Percentiles rank a stretch among this genome's conserved stretches.
Conservation (phyloP, 2,329 filamentous ascomycete genomes). For the Orbilia javanica region DNA sequence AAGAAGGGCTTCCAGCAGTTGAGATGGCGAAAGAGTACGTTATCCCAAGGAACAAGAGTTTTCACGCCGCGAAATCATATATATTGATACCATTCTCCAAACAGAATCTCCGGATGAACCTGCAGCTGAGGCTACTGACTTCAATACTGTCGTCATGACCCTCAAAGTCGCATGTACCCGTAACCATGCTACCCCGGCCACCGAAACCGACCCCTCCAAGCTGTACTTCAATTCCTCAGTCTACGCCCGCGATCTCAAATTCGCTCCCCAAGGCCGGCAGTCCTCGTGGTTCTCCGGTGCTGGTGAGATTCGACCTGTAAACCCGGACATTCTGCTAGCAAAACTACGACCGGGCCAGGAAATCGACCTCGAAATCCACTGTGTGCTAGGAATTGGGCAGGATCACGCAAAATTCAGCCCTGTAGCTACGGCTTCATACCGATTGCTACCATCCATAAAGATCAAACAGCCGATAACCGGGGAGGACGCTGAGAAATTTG, state of each 20-base stretch:
- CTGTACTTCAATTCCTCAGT: conserved; percentile 88
- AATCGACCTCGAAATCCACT: conserved; percentile 89
- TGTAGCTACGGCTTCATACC: conserved; percentile 93
- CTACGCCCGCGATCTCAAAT: conserved; percentile 82
- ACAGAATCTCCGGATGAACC: conserved; percentile 60
- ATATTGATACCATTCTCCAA: not conserved
- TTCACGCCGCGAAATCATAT: not conserved
- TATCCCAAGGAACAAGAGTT: not conserved
- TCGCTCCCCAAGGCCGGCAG: conserved; percentile 81
- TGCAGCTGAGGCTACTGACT: conserved; percentile 74
- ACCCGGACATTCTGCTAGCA: conserved; percentile 92
- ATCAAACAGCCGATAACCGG: conserved; percentile 88
- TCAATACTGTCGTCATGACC: conserved; percentile 85
- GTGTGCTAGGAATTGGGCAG: conserved; percentile 90
- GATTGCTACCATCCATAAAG: conserved; percentile 86
- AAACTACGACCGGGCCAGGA: conserved; percentile 92
- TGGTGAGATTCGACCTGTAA: conserved; percentile 77
- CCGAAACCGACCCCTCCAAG: conserved; percentile 83
- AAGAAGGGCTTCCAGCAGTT: conserved; percentile 77
- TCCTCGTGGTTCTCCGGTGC: conserved; percentile 75
- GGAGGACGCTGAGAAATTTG: conserved; percentile 87
- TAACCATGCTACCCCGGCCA: conserved; percentile 77
- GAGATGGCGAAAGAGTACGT: conserved; percentile 60
- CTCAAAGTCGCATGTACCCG: conserved; percentile 84
- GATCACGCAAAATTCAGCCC: conserved; percentile 98